Evolutionary conservation across 176 grass and related monocot genomes (phyloP).

Genomic region (Zea luxurians): DNA sequence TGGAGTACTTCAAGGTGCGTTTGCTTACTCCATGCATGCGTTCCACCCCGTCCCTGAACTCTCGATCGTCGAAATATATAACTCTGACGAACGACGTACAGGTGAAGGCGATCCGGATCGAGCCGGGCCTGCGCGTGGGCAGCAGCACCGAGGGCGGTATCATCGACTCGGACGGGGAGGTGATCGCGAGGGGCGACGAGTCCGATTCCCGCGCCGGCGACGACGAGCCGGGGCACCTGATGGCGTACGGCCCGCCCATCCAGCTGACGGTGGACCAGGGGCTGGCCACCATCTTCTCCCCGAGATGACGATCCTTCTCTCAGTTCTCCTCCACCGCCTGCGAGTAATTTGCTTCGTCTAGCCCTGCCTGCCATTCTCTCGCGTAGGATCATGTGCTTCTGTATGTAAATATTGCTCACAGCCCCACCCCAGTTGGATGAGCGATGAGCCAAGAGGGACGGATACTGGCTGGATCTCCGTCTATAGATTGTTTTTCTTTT

Average conservation of each 20-base stretch:
- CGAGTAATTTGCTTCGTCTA: not conserved
- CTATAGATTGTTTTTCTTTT: not conserved
- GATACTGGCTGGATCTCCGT: not conserved
- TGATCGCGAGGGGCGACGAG: constrained; percentile 65
- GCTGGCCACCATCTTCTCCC: constrained; percentile 86
- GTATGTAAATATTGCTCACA: constrained; percentile 31
- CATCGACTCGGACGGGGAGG: constrained; percentile 87
- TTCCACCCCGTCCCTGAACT: not conserved
- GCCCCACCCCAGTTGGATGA: not conserved
- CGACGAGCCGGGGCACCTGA: constrained; percentile 47
- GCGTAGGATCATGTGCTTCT: not conserved
- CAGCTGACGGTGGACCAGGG: constrained; percentile 78
- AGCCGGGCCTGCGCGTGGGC: constrained; percentile 67
- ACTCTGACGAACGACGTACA: constrained; percentile 32
- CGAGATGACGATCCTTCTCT: constrained; percentile 35
- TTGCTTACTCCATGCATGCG: not conserved
- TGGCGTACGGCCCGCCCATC: constrained; percentile 77
- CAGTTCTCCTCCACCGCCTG: not conserved
- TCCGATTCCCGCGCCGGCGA: constrained; percentile 2
- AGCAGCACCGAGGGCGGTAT: constrained; percentile 66
- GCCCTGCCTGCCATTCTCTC: not conserved
- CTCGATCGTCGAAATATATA: not conserved
- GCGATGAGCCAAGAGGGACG: not conserved
- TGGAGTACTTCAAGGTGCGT: constrained; percentile 82
- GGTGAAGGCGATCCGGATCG: constrained; percentile 83